Evolutionary conservation across 371 early-diverging fungal genomes (phyloP).

Genomic region (Circinella minor): DNA sequence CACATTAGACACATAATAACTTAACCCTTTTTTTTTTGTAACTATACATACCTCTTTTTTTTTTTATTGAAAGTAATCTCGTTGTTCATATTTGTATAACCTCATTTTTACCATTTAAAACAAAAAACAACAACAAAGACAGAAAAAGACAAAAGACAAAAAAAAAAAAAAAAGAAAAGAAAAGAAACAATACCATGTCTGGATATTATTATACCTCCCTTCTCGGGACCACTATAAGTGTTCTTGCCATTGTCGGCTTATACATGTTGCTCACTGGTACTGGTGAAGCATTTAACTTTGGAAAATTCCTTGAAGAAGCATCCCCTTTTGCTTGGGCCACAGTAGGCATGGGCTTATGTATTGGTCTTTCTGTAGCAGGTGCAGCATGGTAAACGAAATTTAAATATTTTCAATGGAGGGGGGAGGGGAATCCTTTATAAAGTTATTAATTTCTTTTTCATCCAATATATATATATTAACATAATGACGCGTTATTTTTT

Average conservation of each 20-base stretch:
- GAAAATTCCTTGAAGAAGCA: conserved; percentile 74
- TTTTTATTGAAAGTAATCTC: too few species aligned
- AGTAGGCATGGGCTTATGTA: conserved; percentile 85
- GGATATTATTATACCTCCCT: conserved; percentile 36
- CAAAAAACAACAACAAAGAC: too few species aligned
- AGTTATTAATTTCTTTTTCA: too few species aligned
- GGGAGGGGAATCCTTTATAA: too few species aligned
- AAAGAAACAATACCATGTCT: conserved; percentile 20
- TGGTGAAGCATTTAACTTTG: conserved; percentile 88
- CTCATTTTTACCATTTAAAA: too few species aligned
- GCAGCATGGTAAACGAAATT: conserved; percentile 85
- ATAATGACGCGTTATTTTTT: not conserved
- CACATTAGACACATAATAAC: too few species aligned
- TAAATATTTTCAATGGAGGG: not conserved
- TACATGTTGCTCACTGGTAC: conserved; percentile 88
- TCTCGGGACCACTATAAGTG: conserved; percentile 33
- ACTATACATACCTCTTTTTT: too few species aligned
- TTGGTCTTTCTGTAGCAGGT: conserved; percentile 92
- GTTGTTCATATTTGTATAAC: too few species aligned
- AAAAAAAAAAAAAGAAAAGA: too few species aligned
- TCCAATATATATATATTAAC: too few species aligned
- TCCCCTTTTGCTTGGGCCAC: conserved; percentile 93
- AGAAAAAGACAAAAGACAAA: too few species aligned
- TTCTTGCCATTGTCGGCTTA: conserved; percentile 59
- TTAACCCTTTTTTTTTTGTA: too few species aligned